Conservation (phyloP, 2,329 filamentous ascomycete species). For the Thelonectria olida region DNA sequence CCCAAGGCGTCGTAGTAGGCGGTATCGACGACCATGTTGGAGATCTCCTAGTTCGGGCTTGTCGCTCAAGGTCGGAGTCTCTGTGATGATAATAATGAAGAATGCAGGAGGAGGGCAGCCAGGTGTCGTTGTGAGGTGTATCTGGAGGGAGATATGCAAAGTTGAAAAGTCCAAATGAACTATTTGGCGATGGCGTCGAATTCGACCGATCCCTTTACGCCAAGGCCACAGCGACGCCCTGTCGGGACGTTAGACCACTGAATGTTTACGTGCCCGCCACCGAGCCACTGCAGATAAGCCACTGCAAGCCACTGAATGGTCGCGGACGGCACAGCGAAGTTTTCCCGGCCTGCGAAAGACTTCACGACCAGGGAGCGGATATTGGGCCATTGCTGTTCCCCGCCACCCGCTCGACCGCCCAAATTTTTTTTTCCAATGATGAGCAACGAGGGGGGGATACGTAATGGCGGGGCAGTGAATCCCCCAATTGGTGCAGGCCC, state of each 20-base stretch:
- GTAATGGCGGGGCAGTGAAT: conserved; percentile 50
- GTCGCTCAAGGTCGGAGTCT: conserved; percentile 13
- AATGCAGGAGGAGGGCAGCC: conserved; percentile 7
- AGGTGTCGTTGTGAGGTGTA: conserved; percentile 20
- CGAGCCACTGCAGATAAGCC: conserved; percentile 19
- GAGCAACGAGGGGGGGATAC: conserved; percentile 33
- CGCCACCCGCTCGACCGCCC: conserved; percentile 2
- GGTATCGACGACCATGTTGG: conserved; percentile 85
- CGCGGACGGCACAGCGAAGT: not conserved
- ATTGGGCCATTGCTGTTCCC: not conserved
- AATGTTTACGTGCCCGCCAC: not conserved
- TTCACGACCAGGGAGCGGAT: not conserved
- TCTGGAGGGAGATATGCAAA: conserved; percentile 3
- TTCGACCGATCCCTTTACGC: conserved; percentile 20
- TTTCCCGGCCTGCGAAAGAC: not conserved
- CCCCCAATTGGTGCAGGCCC: not conserved
- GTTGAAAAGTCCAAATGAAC: conserved; percentile 24
- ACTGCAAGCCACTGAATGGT: conserved; percentile 10
- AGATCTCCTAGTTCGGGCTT: conserved; percentile 21
- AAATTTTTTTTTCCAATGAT: conserved; percentile 14
- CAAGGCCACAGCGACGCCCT: conserved; percentile 1
- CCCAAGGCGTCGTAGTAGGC: conserved; percentile 88
- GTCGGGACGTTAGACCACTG: too few relatives aligned
- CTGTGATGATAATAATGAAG: not conserved
- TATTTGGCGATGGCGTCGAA: conserved; percentile 37